These are phyloP conservation scores for Elongisporangium prolatum DNA, from an alignment of 352 stramenopile genomes.

Conservation along the genomic window DNA sequence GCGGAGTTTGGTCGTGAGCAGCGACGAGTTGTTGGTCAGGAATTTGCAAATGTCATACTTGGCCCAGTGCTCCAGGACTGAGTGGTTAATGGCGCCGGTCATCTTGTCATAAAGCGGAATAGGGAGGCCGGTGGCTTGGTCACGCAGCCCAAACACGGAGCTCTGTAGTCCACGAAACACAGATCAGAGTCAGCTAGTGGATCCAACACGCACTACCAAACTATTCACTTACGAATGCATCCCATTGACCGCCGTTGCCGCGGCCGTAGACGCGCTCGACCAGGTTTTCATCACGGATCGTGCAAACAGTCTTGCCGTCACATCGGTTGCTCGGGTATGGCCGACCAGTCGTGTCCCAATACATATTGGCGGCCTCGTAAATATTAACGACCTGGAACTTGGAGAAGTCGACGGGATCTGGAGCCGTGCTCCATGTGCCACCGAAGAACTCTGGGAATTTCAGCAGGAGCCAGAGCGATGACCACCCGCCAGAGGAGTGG, in stretches of 20 bases:
- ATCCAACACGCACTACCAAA: neutral
- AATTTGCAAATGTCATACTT: conserved; percentile 67
- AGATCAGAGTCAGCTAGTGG: conserved; percentile 1
- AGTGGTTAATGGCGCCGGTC: conserved; percentile 58
- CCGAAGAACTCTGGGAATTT: conserved; percentile 68
- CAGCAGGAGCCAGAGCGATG: conserved; percentile 71
- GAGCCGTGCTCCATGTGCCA: conserved; percentile 70
- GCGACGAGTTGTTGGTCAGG: conserved; percentile 21
- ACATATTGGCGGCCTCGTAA: conserved; percentile 67
- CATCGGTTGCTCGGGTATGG: conserved; percentile 53
- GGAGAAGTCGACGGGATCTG: conserved; percentile 68
- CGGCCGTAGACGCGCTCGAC: conserved; percentile 57
- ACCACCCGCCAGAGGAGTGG: conserved; percentile 69
- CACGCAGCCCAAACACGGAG: conserved; percentile 57
- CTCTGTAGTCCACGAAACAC: conserved; percentile 20
- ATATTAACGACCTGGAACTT: conserved; percentile 67
- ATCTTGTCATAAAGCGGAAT: conserved; percentile 71
- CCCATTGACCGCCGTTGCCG: conserved; percentile 74
- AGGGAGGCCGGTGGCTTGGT: conserved; percentile 36
- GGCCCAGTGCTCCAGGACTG: conserved; percentile 50
- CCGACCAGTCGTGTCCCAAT: conserved; percentile 56
- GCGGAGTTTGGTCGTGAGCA: conserved; percentile 36
- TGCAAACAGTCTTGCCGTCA: conserved; percentile 44
- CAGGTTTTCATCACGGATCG: conserved; percentile 69
- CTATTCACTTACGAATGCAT: conserved; percentile 59